Evolutionary conservation across 805 yeast species (phyloP).

Genomic region (Phaffomyces antillensis): DNA sequence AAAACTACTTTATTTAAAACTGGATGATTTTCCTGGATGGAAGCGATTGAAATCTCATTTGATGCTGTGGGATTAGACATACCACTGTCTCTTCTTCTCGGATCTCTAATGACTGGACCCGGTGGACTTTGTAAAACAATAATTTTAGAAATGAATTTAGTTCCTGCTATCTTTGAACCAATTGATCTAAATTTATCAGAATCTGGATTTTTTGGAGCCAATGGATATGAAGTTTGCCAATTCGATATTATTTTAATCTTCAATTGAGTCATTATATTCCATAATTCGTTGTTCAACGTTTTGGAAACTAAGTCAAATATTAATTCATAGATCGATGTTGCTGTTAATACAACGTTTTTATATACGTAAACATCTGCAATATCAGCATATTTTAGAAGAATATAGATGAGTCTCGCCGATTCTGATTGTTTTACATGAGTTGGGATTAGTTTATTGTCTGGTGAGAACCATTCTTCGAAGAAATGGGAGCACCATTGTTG

Average conservation of each 20-base stretch:
- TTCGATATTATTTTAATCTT: constrained; percentile 52
- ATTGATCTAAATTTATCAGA: constrained; percentile 37
- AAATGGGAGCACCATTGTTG: constrained; percentile 23
- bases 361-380: constrained; percentile 25
- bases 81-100: constrained; percentile 16
- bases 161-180: constrained; percentile 59
- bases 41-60: constrained; percentile 19
- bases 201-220: constrained; percentile 26
- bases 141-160: constrained; percentile 61
- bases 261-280: constrained; percentile 51
- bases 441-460: constrained; percentile 8
- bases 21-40: constrained; percentile 44
- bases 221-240: constrained; percentile 54
- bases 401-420: constrained; percentile 7
- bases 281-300: constrained; percentile 33
- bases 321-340: constrained; percentile 39
- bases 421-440: constrained; percentile 16
- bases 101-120: constrained; percentile 15
- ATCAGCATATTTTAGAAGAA: constrained; percentile 9
- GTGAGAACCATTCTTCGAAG: constrained; percentile 15
- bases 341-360: constrained; percentile 33
- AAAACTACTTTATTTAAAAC: constrained; percentile 47
- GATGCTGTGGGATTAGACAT: constrained; percentile 6
- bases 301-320: constrained; percentile 38
- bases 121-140: constrained; percentile 47